Conservation (phyloP, 768 basidiomycete genomes). For the Hortiboletus flavorubellus region DNA sequence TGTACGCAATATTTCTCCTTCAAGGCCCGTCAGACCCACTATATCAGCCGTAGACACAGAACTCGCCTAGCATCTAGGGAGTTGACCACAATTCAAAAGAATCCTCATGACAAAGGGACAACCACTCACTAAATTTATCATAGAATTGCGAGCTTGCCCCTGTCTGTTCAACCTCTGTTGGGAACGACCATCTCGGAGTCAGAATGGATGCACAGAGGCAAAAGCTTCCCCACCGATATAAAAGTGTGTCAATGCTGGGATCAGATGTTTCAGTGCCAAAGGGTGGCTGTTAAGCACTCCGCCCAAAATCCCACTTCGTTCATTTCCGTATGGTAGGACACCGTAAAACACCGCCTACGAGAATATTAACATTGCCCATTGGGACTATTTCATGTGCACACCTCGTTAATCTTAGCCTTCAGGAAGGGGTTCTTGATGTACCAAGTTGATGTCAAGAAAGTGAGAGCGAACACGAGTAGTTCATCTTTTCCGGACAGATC, state of each 20-base stretch:
- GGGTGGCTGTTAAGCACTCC: constrained; percentile 81
- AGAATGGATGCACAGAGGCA: not conserved
- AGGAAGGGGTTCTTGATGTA: constrained; percentile 99
- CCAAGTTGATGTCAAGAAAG: constrained; percentile 91
- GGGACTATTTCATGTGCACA: constrained; percentile 31
- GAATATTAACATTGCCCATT: constrained; percentile 1
- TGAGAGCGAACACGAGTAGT: constrained; percentile 81
- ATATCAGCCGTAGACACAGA: not conserved
- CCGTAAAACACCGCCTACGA: constrained; percentile 70
- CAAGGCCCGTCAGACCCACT: constrained; percentile 12
- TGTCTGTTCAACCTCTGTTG: constrained; percentile 91
- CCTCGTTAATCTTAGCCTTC: constrained; percentile 94
- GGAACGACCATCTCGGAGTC: not conserved
- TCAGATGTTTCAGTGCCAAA: constrained; percentile 81
- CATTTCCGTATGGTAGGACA: constrained; percentile 61
- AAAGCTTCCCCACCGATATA: constrained; percentile 70
- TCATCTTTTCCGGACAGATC: constrained; percentile 84
- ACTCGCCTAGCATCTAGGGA: constrained; percentile 51
- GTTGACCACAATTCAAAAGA: constrained; percentile 1
- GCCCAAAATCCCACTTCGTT: constrained; percentile 71
- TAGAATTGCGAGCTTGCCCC: constrained; percentile 98
- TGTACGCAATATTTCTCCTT: constrained; percentile 82
- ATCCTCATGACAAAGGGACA: constrained; percentile 3
- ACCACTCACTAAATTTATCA: constrained; percentile 86
- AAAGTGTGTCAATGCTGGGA: constrained; percentile 89